Evolutionary conservation across 2,329 filamentous ascomycete genomes (phyloP).

Genomic region (Colletotrichum agaves): DNA sequence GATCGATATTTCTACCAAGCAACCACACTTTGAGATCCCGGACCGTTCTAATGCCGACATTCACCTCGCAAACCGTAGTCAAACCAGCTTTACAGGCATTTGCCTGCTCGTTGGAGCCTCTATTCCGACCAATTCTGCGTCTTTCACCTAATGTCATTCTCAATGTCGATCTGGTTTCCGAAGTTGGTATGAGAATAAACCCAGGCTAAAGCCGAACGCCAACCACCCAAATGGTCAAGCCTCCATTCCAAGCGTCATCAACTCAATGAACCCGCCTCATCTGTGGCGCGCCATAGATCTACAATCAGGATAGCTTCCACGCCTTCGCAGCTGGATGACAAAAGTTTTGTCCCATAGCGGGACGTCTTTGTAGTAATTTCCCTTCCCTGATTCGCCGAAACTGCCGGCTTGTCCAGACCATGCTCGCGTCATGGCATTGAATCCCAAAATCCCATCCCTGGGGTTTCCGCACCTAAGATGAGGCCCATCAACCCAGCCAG

Average conservation of each 20-base stretch:
- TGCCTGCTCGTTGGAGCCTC: no score
- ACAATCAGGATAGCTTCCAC: neutral
- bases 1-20: neutral
- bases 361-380: neutral
- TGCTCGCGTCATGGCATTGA: slow-evolving; percentile 9
- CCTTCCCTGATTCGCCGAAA: neutral
- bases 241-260: slow-evolving; percentile 18
- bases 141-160: neutral
- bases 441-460: neutral
- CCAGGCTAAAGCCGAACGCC: neutral
- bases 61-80: no score
- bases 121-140: no score
- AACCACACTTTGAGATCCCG: no score
- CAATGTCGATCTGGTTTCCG: neutral
- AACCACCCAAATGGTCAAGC: neutral
- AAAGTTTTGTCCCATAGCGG: neutral
- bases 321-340: neutral
- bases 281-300: neutral
- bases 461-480: neutral
- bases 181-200: no score
- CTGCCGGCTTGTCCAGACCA: neutral
- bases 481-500: neutral
- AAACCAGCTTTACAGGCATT: no score
- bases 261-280: neutral
- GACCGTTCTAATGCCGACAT: no score